Evolutionary conservation across 192 early-diverging fungal genomes (phyloP).

Genomic region (Allomyces arbusculus): DNA sequence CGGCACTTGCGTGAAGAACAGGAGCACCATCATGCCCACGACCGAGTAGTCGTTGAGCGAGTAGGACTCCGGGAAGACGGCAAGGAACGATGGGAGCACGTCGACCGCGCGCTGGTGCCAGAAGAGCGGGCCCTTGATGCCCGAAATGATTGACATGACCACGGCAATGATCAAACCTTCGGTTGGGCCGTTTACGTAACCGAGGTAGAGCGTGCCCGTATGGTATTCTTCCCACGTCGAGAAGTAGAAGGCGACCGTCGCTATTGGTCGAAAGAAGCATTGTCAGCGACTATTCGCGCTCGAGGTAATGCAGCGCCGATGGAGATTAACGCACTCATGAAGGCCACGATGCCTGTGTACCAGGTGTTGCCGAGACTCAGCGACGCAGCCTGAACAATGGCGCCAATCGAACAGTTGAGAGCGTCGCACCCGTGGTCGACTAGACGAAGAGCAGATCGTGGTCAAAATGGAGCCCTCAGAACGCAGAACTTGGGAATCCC

Average conservation of each 20-base stretch:
- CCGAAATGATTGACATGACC: constrained; percentile 47
- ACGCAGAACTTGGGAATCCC: no score
- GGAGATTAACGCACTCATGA: not conserved
- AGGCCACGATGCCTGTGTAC: constrained; percentile 19
- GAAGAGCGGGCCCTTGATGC: constrained; percentile 8
- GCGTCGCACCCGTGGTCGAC: constrained; percentile 75
- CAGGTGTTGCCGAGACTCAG: constrained; percentile 52
- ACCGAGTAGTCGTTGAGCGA: constrained; percentile 14
- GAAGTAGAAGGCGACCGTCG: constrained; percentile 56
- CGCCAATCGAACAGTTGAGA: constrained; percentile 56
- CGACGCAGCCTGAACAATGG: constrained; percentile 49
- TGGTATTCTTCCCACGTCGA: constrained; percentile 84
- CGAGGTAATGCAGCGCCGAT: no score
- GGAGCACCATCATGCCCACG: constrained; percentile 13
- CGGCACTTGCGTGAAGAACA: constrained; percentile 9
- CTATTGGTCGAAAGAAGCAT: constrained; percentile 12
- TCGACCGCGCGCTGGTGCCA: not conserved
- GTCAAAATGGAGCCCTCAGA: no score
- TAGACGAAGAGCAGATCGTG: not conserved
- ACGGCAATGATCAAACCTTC: constrained; percentile 59
- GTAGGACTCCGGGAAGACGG: constrained; percentile 18
- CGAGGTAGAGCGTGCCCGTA: constrained; percentile 64
- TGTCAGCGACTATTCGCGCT: no score
- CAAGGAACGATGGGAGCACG: constrained; percentile 11
- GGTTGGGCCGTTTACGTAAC: constrained; percentile 66